Conservation (phyloP, 139 green algal species). For the Closterium sp. region DNA sequence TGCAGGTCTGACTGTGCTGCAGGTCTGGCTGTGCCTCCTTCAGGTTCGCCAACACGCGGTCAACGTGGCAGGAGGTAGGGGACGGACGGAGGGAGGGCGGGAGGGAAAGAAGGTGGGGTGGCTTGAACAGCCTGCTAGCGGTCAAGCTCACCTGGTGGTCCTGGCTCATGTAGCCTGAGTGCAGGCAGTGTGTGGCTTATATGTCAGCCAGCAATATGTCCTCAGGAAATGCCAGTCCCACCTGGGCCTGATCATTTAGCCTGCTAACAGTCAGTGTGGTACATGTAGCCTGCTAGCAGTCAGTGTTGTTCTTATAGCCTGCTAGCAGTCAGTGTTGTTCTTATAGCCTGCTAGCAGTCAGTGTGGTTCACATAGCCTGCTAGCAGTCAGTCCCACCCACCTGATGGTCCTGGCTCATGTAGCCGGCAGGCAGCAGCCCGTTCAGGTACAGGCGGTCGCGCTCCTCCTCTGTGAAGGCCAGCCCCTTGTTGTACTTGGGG, state of each 20-base stretch:
- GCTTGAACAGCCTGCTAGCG: too few species aligned
- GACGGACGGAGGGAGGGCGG: background rate
- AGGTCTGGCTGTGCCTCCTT: background rate
- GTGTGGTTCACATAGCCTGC: background rate
- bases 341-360: background rate
- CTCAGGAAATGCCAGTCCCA: background rate
- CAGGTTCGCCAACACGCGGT: background rate
- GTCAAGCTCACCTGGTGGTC: too few species aligned
- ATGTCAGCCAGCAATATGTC: too few species aligned
- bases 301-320: background rate
- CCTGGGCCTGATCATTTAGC: background rate
- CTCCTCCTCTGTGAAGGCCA: conserved; percentile 76
- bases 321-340: background rate
- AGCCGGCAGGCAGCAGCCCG: conserved; percentile 77
- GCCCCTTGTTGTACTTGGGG: conserved; percentile 80
- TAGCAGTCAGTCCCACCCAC: background rate
- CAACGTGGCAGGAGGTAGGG: background rate
- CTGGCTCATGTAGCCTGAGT: too few species aligned
- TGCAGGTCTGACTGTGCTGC: background rate
- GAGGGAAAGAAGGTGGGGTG: background rate
- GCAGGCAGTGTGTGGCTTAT: too few species aligned
- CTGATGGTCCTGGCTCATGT: conserved; percentile 36
- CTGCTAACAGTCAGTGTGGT: background rate
- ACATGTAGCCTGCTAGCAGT: background rate
- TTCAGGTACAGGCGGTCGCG: conserved; percentile 79